These are phyloP conservation scores for Eruca vesicaria DNA, from an alignment of 441 rosid species.

Conservation along the genomic window DNA sequence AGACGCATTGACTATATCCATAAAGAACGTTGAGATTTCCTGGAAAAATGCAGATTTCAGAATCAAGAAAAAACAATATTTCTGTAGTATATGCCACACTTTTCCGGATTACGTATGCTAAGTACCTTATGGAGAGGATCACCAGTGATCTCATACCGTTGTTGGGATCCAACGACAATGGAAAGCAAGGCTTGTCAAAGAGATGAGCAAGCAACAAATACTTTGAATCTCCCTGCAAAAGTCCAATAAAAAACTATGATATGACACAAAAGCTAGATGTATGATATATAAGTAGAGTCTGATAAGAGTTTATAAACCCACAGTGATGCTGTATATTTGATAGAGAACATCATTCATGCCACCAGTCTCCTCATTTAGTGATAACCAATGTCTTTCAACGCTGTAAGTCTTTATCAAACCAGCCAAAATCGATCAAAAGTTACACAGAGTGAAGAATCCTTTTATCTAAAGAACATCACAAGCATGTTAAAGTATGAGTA, in stretches of 20 bases:
- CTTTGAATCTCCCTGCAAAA: constrained; percentile 74
- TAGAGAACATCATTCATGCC: too few relatives aligned
- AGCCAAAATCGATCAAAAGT: constrained; percentile 47
- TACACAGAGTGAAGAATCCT: not conserved
- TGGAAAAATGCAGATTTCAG: too few relatives aligned
- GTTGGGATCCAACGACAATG: constrained; percentile 80
- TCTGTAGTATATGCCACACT: not conserved
- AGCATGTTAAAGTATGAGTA: not conserved
- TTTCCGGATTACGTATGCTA: not conserved
- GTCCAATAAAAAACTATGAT: constrained; percentile 4
- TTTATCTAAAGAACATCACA: not conserved
- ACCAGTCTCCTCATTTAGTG: constrained; percentile 69
- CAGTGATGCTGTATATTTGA: constrained; percentile 59
- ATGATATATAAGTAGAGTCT: not conserved
- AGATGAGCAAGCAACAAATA: constrained; percentile 86
- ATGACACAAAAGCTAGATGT: not conserved
- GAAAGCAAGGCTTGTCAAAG: constrained; percentile 96
- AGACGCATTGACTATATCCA: constrained; percentile 83
- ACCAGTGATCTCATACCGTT: constrained; percentile 90
- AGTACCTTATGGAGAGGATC: constrained; percentile 78
- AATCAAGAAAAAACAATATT: constrained; percentile 13
- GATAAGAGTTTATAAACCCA: constrained; percentile 22
- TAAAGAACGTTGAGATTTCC: constrained; percentile 74
- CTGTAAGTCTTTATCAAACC: constrained; percentile 45
- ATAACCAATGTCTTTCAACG: too few relatives aligned